Evolutionary conservation across 2,329 filamentous ascomycete species (phyloP).

Genomic region (Didymella pinodella): DNA sequence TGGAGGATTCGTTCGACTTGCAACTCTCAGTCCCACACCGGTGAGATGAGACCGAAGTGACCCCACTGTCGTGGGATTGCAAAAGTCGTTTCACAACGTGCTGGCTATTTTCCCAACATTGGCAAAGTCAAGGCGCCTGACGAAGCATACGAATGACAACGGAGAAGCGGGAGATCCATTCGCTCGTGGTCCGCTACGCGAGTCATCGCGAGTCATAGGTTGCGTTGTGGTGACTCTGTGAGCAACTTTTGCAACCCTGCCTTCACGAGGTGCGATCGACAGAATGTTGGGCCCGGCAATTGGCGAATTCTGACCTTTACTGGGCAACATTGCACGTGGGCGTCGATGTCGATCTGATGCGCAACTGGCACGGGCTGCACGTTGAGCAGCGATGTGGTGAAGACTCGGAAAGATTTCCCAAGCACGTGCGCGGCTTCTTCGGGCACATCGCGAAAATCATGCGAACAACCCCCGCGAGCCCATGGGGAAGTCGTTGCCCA

Average conservation of each 20-base stretch:
- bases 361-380: background rate
- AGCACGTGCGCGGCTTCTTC: slow-evolving; percentile 1
- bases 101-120: slow-evolving; percentile 6
- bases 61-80: background rate
- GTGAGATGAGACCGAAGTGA: slow-evolving; percentile 3
- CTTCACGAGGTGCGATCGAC: slow-evolving; percentile 9
- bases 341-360: slow-evolving; percentile 9
- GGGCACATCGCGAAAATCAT: slow-evolving; percentile 2
- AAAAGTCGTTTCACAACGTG: background rate
- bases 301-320: slow-evolving; percentile 6
- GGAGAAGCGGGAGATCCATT: slow-evolving; percentile 6
- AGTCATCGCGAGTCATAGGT: slow-evolving; percentile 12
- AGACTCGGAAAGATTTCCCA: slow-evolving; percentile 1
- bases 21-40: background rate
- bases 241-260: background rate
- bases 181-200: slow-evolving; percentile 4
- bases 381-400: background rate
- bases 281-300: background rate
- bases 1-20: background rate
- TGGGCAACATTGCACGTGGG: slow-evolving; percentile 4
- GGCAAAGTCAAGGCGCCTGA: slow-evolving; percentile 1
- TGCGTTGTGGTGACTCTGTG: background rate
- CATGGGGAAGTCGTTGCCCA: slow-evolving; percentile 6
- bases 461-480: slow-evolving; percentile 8
- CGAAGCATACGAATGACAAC: slow-evolving; percentile 7